Evolutionary conservation across 2,329 filamentous ascomycete species (phyloP), one percentile per base, ranked within the genome.

Genomic region (Arachnomyces sp.): DNA sequence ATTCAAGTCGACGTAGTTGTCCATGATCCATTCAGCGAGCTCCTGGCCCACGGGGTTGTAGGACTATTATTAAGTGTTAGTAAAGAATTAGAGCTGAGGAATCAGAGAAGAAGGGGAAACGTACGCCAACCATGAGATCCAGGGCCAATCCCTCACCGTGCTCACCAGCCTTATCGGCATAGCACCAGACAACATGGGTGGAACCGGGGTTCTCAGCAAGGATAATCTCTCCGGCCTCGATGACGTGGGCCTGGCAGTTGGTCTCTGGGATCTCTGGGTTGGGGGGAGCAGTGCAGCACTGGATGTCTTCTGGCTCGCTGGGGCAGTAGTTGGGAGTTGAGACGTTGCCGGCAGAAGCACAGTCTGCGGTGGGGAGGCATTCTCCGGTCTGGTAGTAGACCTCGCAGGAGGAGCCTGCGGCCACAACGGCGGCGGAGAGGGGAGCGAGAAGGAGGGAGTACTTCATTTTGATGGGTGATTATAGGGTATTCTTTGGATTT

Each of bases 1-100:
- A 42, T 65, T 62, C 6, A 70, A 58, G 4, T 53, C 28, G 17
- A 33, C 48, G 11, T 60, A 58, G 45, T 72, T 66, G 25, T 63
- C 60, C 69, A 71, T 71, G 16, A 66, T 57, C 66, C 68, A 72
- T 49, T 72, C 66, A 2, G 68, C 70, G 28, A 72, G 68, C 28
- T 65, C 55, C 15, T 58, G 56, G 7, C 68, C 68, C 1, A 61
- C 62, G 14, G 60, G 46, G 6, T 62, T 62, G 36, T 58, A 56
- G 2, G 49, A 43, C 65, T 67, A 39, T 29, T 38, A 42, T 15
- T 31, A 5, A 40, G 4, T 41, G 36, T 28, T 17, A 35, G 16
- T 15, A 25, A 32, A 15, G 11, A 31, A 15, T n/a, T 1, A 16
- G 33, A 9, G n/a, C 2, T 18, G 7, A n/a, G n/a, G 17, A 28